Conservation (phyloP, 192 early-diverging fungal species). For the Gonapodya sp. region DNA sequence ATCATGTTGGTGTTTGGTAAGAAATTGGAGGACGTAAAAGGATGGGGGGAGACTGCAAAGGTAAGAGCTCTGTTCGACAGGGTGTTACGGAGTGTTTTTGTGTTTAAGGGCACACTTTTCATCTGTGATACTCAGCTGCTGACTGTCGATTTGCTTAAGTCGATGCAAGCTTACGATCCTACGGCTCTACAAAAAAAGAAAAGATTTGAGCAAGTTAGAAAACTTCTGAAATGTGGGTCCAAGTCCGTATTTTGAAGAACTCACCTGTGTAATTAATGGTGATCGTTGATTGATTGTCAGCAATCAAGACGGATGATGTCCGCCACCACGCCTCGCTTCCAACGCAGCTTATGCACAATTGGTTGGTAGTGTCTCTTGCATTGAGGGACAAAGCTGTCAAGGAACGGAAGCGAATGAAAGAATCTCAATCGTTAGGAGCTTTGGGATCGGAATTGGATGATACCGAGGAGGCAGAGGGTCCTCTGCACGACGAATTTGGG, state of each 20-base stretch:
- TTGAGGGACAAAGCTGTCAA: slow-evolving; percentile 32
- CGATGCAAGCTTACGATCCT: slow-evolving; percentile 42
- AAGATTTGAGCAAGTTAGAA: slow-evolving; percentile 32
- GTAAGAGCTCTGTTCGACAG: slow-evolving; percentile 15
- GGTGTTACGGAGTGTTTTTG: background rate
- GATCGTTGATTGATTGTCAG: too few relatives aligned
- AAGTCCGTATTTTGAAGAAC: too few relatives aligned
- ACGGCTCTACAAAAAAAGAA: slow-evolving; percentile 43
- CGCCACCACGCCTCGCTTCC: slow-evolving; percentile 37
- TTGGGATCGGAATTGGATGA: background rate
- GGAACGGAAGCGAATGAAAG: background rate
- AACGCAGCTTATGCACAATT: slow-evolving; percentile 39
- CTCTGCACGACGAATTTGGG: background rate
- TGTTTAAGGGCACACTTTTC: background rate
- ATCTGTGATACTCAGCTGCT: slow-evolving; percentile 21
- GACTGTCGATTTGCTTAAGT: slow-evolving; percentile 36
- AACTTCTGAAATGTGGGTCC: slow-evolving; percentile 35
- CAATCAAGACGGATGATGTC: slow-evolving; percentile 32
- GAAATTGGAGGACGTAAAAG: slow-evolving; percentile 13
- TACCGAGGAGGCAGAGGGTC: background rate
- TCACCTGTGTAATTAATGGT: too few relatives aligned
- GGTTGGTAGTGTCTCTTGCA: slow-evolving; percentile 38
- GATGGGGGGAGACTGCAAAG: slow-evolving; percentile 21
- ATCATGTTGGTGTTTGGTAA: slow-evolving; percentile 46
- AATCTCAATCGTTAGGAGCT: background rate